phyloP scores from a whole-genome alignment of 2,329 filamentous ascomycete genomes.

The Phaeosphaeria sp. region DNA sequence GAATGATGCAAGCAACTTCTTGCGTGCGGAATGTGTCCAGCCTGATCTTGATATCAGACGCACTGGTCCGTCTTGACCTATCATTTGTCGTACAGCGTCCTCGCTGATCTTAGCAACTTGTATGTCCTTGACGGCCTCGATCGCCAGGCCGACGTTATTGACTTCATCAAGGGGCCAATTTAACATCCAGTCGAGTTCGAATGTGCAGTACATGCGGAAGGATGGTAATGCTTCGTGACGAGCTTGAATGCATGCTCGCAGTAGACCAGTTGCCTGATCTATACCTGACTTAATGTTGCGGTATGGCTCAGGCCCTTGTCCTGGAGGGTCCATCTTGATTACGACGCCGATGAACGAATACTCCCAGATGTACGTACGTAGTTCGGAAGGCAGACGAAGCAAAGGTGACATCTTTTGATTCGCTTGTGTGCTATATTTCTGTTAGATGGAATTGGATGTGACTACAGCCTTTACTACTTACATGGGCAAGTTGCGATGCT shows the following conservation, averaged over 20 bases:
- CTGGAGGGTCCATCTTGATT: background rate
- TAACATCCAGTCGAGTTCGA: background rate
- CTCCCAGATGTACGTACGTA: background rate
- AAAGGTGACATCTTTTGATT: background rate
- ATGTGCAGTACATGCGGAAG: background rate
- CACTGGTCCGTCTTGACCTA: no score
- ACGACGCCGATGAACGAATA: background rate
- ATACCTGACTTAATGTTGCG: background rate
- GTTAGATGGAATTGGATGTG: background rate
- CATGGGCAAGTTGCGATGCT: background rate
- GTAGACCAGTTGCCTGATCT: background rate
- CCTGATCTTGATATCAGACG: no score
- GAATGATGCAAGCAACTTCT: no score
- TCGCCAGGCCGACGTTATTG: no score
- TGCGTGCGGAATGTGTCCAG: no score
- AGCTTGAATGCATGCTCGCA: background rate
- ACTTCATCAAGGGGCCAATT: background rate
- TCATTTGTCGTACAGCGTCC: no score
- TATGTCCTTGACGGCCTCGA: no score
- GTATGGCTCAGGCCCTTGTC: background rate
- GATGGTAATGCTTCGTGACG: background rate
- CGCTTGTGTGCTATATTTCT: background rate
- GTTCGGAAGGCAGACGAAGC: conserved; percentile 2
- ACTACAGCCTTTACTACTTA: background rate
- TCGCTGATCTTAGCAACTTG: no score